Conservation (phyloP, 495 filamentous ascomycete species). For the Podospora anserina region DNA sequence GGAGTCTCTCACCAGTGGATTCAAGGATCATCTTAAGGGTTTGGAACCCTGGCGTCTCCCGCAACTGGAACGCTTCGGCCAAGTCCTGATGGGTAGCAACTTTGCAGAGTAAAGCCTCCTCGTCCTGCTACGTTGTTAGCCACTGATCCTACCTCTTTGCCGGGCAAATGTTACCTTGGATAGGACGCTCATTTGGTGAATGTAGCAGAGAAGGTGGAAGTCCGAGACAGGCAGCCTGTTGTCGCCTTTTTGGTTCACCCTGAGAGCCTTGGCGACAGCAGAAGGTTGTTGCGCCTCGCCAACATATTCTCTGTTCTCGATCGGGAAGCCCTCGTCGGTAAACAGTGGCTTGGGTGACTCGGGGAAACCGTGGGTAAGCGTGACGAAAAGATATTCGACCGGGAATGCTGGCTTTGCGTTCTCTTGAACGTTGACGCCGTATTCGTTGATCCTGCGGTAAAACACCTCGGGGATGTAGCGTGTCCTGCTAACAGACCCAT, state of each 20-base stretch:
- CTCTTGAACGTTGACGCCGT: conserved; percentile 92
- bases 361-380: conserved; percentile 94
- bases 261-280: conserved; percentile 40
- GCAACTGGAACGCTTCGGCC: conserved; percentile 72
- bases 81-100: conserved; percentile 76
- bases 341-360: conserved; percentile 73
- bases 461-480: conserved; percentile 98
- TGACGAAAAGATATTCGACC: conserved; percentile 93
- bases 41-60: conserved; percentile 84
- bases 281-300: conserved; percentile 72
- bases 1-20: conserved; percentile 93
- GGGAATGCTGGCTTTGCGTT: conserved; percentile 96
- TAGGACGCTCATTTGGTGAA: conserved; percentile 75
- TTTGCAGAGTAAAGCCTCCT: conserved; percentile 80
- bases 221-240: conserved; percentile 71
- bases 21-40: conserved; percentile 88
- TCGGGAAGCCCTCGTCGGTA: conserved; percentile 65
- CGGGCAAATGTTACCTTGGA: conserved; percentile 58
- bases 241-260: conserved; percentile 48
- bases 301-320: conserved; percentile 83
- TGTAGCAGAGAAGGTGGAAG: conserved; percentile 88
- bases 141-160: neutral
- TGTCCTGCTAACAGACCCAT: conserved; percentile 62
- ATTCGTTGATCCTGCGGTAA: conserved; percentile 92
- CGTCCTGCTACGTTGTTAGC: conserved; percentile 57